phyloP scores from a whole-genome alignment of 2,329 filamentous ascomycete genomes.

The Cadophora sp. region DNA sequence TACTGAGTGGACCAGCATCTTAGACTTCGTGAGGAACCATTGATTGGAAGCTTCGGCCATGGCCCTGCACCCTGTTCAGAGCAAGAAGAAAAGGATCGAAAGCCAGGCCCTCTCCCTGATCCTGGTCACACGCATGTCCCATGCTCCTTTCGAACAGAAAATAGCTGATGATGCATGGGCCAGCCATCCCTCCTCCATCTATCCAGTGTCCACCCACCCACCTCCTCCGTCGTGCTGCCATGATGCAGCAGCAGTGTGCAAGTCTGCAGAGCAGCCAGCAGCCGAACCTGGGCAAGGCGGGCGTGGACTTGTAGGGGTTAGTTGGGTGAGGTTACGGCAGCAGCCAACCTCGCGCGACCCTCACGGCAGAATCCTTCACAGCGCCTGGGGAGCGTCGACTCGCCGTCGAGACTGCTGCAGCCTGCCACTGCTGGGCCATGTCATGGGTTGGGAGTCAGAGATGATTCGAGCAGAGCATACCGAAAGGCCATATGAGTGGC shows the following conservation, averaged over 20 bases:
- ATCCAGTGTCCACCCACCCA: too few species aligned
- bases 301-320: too few species aligned
- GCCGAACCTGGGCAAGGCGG: conserved; percentile 22
- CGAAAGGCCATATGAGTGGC: conserved; percentile 29
- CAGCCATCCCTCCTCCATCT: conserved; percentile 7
- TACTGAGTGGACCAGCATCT: conserved; percentile 2
- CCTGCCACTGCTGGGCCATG: too few species aligned
- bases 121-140: conserved; percentile 17
- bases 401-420: neutral
- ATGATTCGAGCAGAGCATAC: neutral
- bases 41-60: conserved; percentile 1
- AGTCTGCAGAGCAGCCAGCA: conserved; percentile 11
- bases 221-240: conserved; percentile 22
- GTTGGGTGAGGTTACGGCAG: neutral
- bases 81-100: neutral
- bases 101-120: conserved; percentile 8
- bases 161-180: conserved; percentile 24
- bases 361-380: conserved; percentile 20
- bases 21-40: neutral
- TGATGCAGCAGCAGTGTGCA: conserved; percentile 3
- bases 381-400: conserved; percentile 12
- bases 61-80: conserved; percentile 3
- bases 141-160: conserved; percentile 17
- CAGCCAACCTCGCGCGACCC: conserved; percentile 16
- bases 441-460: neutral